phyloP scores from a whole-genome alignment of 176 grass and related monocot species.

The Raddia guianensis region DNA sequence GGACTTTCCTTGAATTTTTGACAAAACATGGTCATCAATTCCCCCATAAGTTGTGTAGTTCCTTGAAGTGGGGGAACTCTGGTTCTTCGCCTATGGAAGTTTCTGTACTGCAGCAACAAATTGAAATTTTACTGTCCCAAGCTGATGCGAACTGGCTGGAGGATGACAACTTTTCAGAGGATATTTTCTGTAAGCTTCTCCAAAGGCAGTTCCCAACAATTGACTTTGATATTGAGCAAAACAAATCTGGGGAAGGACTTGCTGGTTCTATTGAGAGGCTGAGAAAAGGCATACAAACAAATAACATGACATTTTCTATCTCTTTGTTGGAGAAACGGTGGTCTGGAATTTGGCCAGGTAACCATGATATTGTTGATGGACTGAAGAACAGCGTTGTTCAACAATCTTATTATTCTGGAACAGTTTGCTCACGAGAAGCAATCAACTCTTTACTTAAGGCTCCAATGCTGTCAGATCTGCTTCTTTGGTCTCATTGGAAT shows the following conservation, averaged over 20 bases:
- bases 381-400: constrained; percentile 24
- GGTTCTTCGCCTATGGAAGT: constrained; percentile 48
- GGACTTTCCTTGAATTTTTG: constrained; percentile 83
- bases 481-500: constrained; percentile 91
- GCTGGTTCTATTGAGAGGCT: constrained; percentile 39
- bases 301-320: constrained; percentile 66
- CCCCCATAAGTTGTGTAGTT: constrained; percentile 49
- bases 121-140: constrained; percentile 71
- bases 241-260: constrained; percentile 45
- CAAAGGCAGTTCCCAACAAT: constrained; percentile 83
- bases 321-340: constrained; percentile 77
- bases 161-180: constrained; percentile 43
- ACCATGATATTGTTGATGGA: constrained; percentile 32
- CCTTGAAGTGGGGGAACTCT: constrained; percentile 47
- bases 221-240: constrained; percentile 56
- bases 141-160: constrained; percentile 56
- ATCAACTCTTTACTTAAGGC: constrained; percentile 72
- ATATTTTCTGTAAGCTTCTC: constrained; percentile 66
- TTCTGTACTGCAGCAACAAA: constrained; percentile 62
- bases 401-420: constrained; percentile 52
- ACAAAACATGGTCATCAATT: constrained; percentile 60
- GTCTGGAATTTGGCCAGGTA: constrained; percentile 42
- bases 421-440: constrained; percentile 63
- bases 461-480: constrained; percentile 95
- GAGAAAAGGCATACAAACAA: constrained; percentile 51